Evolutionary conservation across 106 monocot genomes (phyloP), one percentile per base, ranked within the genome.

Genomic region (Allium fistulosum): DNA sequence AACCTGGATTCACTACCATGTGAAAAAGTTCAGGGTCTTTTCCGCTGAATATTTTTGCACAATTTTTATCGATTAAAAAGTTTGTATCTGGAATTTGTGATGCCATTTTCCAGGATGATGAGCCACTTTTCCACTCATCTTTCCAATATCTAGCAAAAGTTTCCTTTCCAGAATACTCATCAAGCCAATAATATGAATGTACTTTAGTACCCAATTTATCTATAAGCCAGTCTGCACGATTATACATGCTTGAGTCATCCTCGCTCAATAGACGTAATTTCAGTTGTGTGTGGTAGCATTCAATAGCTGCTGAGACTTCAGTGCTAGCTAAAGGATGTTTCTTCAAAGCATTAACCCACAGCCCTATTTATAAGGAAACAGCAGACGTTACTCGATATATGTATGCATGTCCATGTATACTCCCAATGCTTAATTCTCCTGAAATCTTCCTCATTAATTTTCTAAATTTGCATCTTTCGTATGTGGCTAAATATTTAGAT

Each of bases 121-220:
- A 72, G 17, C 79, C 86, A 76, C 88, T 83, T 75, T 77, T 88
- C 92, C 96, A 97, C 72, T 97, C 96, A 80, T 86, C 37, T 80
- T 80, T 97, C 92, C 88, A 97, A 49, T 97, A 97, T 48, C 96
- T 78, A 48, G 84, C 76, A 80, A 97, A 97, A 72, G 63, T 88
- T 46, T 79, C 86, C 74, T 87, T 92, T 1, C 78, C 92, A 58
- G 88, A 65, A 68, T 84, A 97, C 47, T 78, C 88, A 82, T 97
- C 96, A 14, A 97, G 79, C 96, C 96, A 97, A 65, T 86, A 97
- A 62, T 89, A 89, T 66, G 96, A 88, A 82, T 97, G 96, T 48
- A 97, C 96, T 65, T 92, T 85, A 16, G 92, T 92, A 8, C 86
- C 83, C 61, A 97, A 77, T 76, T 97, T 92, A 73, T 88, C 75